phyloP scores from a whole-genome alignment of 345 rosid species.

The Gossypium stocksii region DNA sequence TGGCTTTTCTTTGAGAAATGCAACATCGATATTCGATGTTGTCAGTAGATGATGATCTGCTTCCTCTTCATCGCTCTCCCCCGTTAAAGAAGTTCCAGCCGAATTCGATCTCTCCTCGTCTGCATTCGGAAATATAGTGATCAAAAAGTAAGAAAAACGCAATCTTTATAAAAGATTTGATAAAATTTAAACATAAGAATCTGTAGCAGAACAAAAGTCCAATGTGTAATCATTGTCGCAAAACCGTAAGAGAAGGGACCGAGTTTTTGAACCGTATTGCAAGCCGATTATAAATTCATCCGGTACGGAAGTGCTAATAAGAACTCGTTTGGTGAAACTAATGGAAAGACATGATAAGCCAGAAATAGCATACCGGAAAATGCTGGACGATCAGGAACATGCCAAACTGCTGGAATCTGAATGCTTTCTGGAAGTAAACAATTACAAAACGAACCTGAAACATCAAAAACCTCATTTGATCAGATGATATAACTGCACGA shows the following conservation, averaged over 20 bases:
- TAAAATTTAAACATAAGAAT: too few relatives aligned
- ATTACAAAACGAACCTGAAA: constrained; percentile 88
- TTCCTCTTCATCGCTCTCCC: constrained; percentile 59
- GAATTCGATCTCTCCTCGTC: constrained; percentile 58
- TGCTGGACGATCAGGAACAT: constrained; percentile 63
- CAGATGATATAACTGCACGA: constrained; percentile 18
- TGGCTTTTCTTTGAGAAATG: constrained; percentile 63
- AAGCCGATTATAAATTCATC: neutral
- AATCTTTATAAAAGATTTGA: too few relatives aligned
- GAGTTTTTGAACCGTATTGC: neutral
- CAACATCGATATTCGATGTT: constrained; percentile 52
- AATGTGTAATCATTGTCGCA: too few relatives aligned
- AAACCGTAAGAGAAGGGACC: neutral
- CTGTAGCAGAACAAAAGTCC: too few relatives aligned
- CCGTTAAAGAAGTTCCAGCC: constrained; percentile 42
- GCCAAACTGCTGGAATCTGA: constrained; percentile 72
- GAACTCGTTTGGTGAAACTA: neutral
- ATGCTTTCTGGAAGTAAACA: constrained; percentile 89
- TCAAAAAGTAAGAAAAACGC: neutral
- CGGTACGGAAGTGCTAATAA: too few relatives aligned
- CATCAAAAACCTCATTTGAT: constrained; percentile 21
- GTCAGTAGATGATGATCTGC: constrained; percentile 64
- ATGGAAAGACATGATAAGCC: neutral
- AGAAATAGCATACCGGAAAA: constrained; percentile 55
- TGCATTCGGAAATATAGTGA: constrained; percentile 16